A percentile compares a stretch with the other conserved stretches of the same genome.
Conservation (phyloP, 257 asterid genomes). For the Apocynum venetum region DNA sequence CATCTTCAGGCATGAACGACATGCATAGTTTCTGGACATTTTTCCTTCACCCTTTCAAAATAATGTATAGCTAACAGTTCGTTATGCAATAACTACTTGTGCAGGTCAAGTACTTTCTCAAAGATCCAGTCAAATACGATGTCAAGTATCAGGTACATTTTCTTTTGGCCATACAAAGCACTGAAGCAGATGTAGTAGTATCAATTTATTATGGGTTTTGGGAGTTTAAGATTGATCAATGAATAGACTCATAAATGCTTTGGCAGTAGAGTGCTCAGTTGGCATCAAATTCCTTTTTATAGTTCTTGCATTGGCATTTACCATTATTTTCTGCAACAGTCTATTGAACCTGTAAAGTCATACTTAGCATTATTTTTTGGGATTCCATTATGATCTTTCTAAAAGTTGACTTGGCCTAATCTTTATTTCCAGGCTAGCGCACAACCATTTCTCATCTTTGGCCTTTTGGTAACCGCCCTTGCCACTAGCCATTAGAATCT, state of each 20-base stretch:
- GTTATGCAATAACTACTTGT: not conserved
- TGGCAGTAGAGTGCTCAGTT: no score
- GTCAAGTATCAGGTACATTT: conserved; percentile 75
- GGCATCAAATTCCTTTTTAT: no score
- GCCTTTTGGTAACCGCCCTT: conserved; percentile 82
- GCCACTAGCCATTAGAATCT: conserved; percentile 70
- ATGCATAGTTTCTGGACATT: not conserved
- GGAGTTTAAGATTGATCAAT: not conserved
- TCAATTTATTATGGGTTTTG: not conserved
- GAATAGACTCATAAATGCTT: no score
- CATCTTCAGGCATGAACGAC: not conserved
- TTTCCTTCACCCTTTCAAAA: not conserved
- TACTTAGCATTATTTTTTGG: no score
- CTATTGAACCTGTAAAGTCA: no score
- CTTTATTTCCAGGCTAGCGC: conserved; percentile 76
- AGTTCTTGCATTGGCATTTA: no score
- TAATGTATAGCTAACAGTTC: not conserved
- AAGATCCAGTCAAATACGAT: conserved; percentile 45
- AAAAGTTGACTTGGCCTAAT: not conserved
- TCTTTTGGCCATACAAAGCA: not conserved
- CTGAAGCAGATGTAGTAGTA: not conserved
- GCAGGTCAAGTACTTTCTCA: conserved; percentile 54
- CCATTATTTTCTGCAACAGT: no score
- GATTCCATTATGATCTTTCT: not conserved
- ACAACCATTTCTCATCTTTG: conserved; percentile 91